Evolutionary conservation across 2,329 filamentous ascomycete genomes (phyloP).

Genomic region (Fusarium mexicanum): DNA sequence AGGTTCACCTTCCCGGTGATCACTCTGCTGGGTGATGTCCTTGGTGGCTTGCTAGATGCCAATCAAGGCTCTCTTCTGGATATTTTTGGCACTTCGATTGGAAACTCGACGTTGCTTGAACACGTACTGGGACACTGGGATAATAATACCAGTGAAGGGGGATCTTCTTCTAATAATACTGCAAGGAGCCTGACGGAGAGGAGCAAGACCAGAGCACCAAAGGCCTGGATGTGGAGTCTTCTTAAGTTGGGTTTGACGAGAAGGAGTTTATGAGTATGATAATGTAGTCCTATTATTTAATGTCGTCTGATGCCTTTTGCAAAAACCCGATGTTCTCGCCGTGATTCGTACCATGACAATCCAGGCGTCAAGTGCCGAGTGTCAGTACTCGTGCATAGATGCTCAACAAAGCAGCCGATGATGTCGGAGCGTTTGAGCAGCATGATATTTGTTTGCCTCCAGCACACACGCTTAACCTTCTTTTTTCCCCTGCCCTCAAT

Average conservation of each 20-base stretch:
- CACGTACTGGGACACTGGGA: slow-evolving; percentile 51
- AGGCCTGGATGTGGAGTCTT: slow-evolving; percentile 21
- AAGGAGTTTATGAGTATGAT: background rate
- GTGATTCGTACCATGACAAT: background rate
- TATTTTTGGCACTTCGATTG: slow-evolving; percentile 50
- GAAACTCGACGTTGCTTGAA: slow-evolving; percentile 53
- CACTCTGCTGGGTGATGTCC: slow-evolving; percentile 50
- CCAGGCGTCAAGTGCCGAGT: background rate
- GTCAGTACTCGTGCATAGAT: background rate
- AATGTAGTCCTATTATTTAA: background rate
- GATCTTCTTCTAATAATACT: background rate
- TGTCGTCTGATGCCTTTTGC: background rate
- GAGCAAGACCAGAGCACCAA: background rate
- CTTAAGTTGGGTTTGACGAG: slow-evolving; percentile 19
- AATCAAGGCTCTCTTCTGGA: slow-evolving; percentile 45
- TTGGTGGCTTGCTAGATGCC: slow-evolving; percentile 48
- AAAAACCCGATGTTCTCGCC: fast-evolving
- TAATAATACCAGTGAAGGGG: background rate
- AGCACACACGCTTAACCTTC: fast-evolving
- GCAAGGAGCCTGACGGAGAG: background rate
- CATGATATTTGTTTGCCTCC: too few relatives aligned
- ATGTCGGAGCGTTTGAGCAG: background rate
- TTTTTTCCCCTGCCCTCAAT: fast-evolving
- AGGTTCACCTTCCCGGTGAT: slow-evolving; percentile 50
- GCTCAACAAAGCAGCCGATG: background rate